These are phyloP conservation scores for Leccinum laetum DNA, from an alignment of 1,284 basidiomycete genomes.

Conservation along the genomic window DNA sequence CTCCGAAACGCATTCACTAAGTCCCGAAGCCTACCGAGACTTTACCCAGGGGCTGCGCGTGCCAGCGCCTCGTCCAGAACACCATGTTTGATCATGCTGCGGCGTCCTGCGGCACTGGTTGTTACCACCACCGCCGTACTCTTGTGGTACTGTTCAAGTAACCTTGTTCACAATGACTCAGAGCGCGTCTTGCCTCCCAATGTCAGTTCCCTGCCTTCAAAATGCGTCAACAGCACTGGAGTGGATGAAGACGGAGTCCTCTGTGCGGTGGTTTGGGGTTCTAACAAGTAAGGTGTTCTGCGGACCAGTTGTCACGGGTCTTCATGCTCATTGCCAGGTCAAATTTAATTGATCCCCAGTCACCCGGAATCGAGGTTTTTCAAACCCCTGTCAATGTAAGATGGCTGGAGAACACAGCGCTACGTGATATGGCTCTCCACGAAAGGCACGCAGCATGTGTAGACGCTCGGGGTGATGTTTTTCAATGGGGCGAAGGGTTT, in stretches of 20 bases:
- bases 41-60: conserved; percentile 23
- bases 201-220: background rate
- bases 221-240: conserved; percentile 21
- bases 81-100: background rate
- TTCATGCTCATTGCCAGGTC: conserved; percentile 35
- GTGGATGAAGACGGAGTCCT: conserved; percentile 33
- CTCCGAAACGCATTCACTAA: conserved; percentile 9
- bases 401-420: conserved; percentile 64
- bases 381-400: conserved; percentile 48
- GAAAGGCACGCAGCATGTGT: conserved; percentile 79
- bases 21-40: conserved; percentile 1
- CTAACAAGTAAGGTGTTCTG: conserved; percentile 47
- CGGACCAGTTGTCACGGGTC: background rate
- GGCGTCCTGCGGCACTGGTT: conserved; percentile 12
- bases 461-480: conserved; percentile 86
- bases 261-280: conserved; percentile 53
- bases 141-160: conserved; percentile 36
- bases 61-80: conserved; percentile 14
- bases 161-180: conserved; percentile 37
- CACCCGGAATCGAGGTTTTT: conserved; percentile 37
- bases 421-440: conserved; percentile 78
- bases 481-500: conserved; percentile 84
- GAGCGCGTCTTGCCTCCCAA: conserved; percentile 13
- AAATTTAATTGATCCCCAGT: conserved; percentile 43
- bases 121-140: conserved; percentile 27